Conservation (phyloP, 495 filamentous ascomycete species). For the Penicillium verhagenii region DNA sequence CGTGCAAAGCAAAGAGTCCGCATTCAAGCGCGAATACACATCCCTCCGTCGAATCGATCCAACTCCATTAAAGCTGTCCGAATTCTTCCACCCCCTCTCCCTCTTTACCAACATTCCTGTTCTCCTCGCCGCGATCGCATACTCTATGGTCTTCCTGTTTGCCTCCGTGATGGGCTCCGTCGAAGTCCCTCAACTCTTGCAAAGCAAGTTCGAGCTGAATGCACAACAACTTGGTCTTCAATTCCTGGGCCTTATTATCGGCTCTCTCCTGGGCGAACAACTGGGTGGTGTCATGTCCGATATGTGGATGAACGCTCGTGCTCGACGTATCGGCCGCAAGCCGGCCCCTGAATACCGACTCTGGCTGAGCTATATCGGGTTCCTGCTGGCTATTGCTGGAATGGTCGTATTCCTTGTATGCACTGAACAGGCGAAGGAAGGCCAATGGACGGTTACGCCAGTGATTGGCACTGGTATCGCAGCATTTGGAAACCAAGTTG, state of each 20-base stretch:
- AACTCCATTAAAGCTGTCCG: constrained; percentile 38
- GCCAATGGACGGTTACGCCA: constrained; percentile 48
- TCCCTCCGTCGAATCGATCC: constrained; percentile 48
- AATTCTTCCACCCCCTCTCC: constrained; percentile 49
- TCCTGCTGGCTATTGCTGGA: constrained; percentile 46
- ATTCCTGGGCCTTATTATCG: constrained; percentile 54
- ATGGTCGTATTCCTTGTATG: constrained; percentile 52
- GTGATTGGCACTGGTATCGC: constrained; percentile 52
- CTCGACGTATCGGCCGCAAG: constrained; percentile 28
- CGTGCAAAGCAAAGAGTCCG: constrained; percentile 23
- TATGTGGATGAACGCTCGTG: constrained; percentile 48
- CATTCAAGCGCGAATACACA: constrained; percentile 45
- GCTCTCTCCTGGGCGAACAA: constrained; percentile 55
- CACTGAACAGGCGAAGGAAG: constrained; percentile 37
- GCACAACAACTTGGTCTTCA: constrained; percentile 54
- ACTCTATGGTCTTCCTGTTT: constrained; percentile 55
- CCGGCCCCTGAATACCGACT: constrained; percentile 47
- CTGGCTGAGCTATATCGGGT: constrained; percentile 55
- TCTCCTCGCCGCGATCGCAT: constrained; percentile 46
- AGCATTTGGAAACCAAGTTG: constrained; percentile 55
- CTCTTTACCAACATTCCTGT: constrained; percentile 45
- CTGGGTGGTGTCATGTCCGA: constrained; percentile 52
- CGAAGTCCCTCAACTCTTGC: constrained; percentile 54
- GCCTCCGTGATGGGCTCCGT: constrained; percentile 48
- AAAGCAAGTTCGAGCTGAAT: constrained; percentile 51